A percentile compares a stretch with the other conserved stretches of the same genome.
Conservation (phyloP, 768 basidiomycete genomes). For the Collybia nuda region DNA sequence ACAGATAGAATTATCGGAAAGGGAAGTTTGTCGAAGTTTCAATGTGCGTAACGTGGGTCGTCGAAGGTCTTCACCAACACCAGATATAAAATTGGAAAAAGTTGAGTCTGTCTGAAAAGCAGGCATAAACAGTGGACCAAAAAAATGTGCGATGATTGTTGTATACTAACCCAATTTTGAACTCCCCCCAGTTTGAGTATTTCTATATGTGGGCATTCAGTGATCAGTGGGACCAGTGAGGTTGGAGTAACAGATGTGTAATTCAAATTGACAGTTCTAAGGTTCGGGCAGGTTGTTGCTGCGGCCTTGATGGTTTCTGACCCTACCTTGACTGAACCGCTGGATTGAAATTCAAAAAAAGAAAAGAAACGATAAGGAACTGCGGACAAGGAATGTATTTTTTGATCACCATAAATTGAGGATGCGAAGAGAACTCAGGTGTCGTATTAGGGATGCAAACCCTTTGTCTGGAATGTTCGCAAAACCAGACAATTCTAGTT, state of each 20-base stretch:
- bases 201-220: constrained; percentile 36
- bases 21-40: constrained; percentile 54
- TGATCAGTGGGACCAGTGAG: constrained; percentile 45
- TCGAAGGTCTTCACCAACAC: constrained; percentile 20
- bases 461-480: constrained; percentile 48
- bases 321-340: constrained; percentile 61
- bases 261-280: constrained; percentile 56
- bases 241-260: constrained; percentile 55
- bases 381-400: not conserved
- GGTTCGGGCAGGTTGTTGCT: constrained; percentile 37
- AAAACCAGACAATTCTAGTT: constrained; percentile 53
- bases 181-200: constrained; percentile 66
- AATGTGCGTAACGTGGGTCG: constrained; percentile 47
- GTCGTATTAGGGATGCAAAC: constrained; percentile 50
- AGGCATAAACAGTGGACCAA: not conserved
- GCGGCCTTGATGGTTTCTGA: constrained; percentile 44
- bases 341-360: constrained; percentile 22
- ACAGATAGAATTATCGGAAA: constrained; percentile 50
- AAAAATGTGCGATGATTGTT: not conserved
- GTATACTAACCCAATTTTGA: constrained; percentile 51
- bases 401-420: constrained; percentile 54
- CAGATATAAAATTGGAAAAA: constrained; percentile 43
- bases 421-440: constrained; percentile 41
- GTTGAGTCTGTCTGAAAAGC: constrained; percentile 53
- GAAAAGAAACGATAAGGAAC: constrained; percentile 6